These are phyloP conservation scores for Xylaria flabelliformis DNA, from an alignment of 495 filamentous ascomycete genomes.

Conservation along the genomic window DNA sequence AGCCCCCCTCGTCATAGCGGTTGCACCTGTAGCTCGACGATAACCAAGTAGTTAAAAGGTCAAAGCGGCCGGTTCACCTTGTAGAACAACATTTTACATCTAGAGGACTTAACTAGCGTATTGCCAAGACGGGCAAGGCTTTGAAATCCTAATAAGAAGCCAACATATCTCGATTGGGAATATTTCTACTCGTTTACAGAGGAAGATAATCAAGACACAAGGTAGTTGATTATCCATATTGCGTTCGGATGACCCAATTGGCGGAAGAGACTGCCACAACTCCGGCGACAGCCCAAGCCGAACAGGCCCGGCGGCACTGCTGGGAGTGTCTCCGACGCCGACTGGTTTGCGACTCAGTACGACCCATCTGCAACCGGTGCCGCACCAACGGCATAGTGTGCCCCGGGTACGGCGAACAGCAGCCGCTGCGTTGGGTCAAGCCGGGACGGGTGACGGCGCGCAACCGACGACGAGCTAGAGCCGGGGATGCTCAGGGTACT, in stretches of 20 bases:
- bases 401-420: slow-evolving; percentile 39
- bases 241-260: not conserved
- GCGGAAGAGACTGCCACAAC: not conserved
- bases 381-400: slow-evolving; percentile 37
- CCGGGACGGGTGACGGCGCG: slow-evolving; percentile 40
- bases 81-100: not conserved
- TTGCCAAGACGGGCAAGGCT: not conserved
- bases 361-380: slow-evolving; percentile 41
- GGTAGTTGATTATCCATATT: not conserved
- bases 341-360: slow-evolving; percentile 44
- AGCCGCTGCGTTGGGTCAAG: slow-evolving; percentile 43
- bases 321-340: slow-evolving; percentile 51
- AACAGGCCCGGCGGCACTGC: slow-evolving; percentile 36
- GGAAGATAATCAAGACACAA: no score
- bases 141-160: not conserved
- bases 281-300: not conserved
- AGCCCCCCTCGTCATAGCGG: slow-evolving; percentile 2
- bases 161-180: not conserved
- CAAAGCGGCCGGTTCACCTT: not conserved
- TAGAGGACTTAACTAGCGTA: not conserved
- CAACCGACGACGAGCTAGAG: slow-evolving; percentile 15
- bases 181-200: not conserved
- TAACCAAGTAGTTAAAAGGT: not conserved
- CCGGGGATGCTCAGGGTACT: not conserved
- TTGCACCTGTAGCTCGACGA: not conserved